These are phyloP conservation scores for Mycena kentingensis DNA, from an alignment of 768 basidiomycete species.

Conservation along the genomic window DNA sequence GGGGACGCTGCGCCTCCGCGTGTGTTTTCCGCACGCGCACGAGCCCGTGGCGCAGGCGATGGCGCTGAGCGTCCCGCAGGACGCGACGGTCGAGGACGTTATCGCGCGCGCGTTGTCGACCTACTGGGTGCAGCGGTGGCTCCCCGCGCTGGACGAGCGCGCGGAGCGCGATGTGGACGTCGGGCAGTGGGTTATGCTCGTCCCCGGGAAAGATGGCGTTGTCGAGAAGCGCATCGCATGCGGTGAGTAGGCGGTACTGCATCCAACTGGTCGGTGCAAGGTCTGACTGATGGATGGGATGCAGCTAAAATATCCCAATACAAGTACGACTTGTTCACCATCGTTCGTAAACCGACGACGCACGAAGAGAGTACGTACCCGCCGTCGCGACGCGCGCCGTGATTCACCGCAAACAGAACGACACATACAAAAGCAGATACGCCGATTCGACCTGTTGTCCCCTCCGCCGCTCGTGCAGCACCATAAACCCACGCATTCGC, in stretches of 20 bases:
- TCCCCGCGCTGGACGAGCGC: constrained; percentile 52
- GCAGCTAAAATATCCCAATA: constrained; percentile 10
- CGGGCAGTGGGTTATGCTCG: constrained; percentile 17
- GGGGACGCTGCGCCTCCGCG: constrained; percentile 33
- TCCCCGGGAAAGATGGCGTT: constrained; percentile 11
- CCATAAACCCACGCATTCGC: too few relatives aligned
- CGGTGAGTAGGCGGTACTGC: too few relatives aligned
- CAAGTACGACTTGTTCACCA: constrained; percentile 10
- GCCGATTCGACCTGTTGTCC: constrained; percentile 4
- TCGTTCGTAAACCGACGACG: constrained; percentile 13
- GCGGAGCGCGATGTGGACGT: constrained; percentile 3
- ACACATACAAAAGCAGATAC: constrained; percentile 7
- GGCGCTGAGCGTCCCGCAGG: constrained; percentile 55
- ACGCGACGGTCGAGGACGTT: constrained; percentile 73
- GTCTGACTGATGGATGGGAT: too few relatives aligned
- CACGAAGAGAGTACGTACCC: constrained; percentile 8
- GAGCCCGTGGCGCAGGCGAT: constrained; percentile 46
- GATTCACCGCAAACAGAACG: constrained; percentile 4
- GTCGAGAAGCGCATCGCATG: constrained; percentile 16
- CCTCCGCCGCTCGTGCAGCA: constrained; percentile 3
- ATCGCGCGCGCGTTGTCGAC: constrained; percentile 69
- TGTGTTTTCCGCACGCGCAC: constrained; percentile 67
- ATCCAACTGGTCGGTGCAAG: too few relatives aligned
- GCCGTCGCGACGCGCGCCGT: not conserved
- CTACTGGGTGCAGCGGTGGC: constrained; percentile 65